Conservation (phyloP, 306 rosid species). For the Oxytropis ochrocephala region DNA sequence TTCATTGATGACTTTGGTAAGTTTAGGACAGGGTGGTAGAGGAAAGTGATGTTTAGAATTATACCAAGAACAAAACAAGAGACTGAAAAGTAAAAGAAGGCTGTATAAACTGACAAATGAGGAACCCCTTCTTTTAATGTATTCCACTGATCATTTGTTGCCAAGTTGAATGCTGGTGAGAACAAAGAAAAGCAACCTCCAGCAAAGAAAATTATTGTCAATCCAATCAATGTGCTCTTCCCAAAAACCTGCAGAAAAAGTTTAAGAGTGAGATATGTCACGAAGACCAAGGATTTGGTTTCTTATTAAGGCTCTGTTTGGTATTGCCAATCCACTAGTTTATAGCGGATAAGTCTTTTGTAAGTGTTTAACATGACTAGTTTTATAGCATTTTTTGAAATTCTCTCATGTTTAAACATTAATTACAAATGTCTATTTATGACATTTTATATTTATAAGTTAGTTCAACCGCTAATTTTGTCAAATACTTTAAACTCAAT, state of each 20-base stretch:
- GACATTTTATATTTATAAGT: too few relatives aligned
- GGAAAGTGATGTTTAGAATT: conserved; percentile 65
- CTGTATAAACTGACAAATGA: conserved; percentile 68
- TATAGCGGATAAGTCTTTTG: too few relatives aligned
- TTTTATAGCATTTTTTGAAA: too few relatives aligned
- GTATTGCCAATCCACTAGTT: too few relatives aligned
- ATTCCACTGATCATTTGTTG: conserved; percentile 95
- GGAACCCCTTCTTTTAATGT: conserved; percentile 66
- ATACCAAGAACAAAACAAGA: conserved; percentile 68
- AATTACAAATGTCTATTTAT: too few relatives aligned
- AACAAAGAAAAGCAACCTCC: conserved; percentile 81
- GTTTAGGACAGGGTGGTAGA: conserved; percentile 65
- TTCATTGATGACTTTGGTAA: conserved; percentile 66
- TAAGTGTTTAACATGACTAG: too few relatives aligned
- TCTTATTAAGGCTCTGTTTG: background rate
- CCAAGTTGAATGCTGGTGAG: conserved; percentile 89
- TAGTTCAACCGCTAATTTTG: too few relatives aligned
- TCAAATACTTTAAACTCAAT: too few relatives aligned
- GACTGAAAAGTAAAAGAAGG: conserved; percentile 79
- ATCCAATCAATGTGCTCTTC: conserved; percentile 58
- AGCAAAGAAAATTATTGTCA: conserved; percentile 65
- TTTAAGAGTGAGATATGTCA: too few relatives aligned
- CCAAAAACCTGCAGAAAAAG: conserved; percentile 59
- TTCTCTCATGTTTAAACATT: too few relatives aligned
- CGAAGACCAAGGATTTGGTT: background rate